phyloP scores from a whole-genome alignment of 73 alveolate genomes.

The Diophrys appendiculata region DNA sequence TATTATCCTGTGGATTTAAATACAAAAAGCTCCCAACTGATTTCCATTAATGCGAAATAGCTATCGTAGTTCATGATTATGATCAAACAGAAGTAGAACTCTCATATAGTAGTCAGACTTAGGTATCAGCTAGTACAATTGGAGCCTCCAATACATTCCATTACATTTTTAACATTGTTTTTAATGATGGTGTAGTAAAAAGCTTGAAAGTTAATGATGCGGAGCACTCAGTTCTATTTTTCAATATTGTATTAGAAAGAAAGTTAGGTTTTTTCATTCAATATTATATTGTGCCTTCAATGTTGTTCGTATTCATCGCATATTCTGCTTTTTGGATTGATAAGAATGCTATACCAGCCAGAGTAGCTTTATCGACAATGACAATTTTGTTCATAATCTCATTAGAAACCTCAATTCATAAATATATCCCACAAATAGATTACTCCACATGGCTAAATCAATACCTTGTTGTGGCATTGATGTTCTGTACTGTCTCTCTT shows the following conservation, averaged over 20 bases:
- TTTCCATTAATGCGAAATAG: background rate
- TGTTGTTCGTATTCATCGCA: conserved; percentile 9
- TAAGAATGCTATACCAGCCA: conserved; percentile 24
- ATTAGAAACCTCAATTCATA: background rate
- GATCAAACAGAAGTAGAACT: background rate
- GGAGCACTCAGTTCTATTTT: background rate
- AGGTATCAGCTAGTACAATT: background rate
- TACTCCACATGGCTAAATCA: conserved; percentile 7
- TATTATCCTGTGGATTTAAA: background rate
- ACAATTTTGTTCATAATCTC: conserved; percentile 5
- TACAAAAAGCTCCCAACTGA: background rate
- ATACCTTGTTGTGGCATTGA: background rate
- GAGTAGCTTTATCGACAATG: conserved; percentile 12
- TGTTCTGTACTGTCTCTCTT: background rate
- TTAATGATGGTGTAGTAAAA: background rate
- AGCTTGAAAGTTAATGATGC: background rate
- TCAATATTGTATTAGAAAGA: background rate
- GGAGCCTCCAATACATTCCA: background rate
- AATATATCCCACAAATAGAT: background rate
- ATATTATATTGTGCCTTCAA: conserved; percentile 1
- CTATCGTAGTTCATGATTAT: background rate
- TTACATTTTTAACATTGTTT: too few species aligned
- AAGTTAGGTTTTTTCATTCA: conserved; percentile 1
- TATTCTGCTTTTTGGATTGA: conserved; percentile 24
- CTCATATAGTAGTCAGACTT: background rate